Conservation (phyloP, 495 filamentous ascomycete genomes). For the Hyaloscypha variabilis region DNA sequence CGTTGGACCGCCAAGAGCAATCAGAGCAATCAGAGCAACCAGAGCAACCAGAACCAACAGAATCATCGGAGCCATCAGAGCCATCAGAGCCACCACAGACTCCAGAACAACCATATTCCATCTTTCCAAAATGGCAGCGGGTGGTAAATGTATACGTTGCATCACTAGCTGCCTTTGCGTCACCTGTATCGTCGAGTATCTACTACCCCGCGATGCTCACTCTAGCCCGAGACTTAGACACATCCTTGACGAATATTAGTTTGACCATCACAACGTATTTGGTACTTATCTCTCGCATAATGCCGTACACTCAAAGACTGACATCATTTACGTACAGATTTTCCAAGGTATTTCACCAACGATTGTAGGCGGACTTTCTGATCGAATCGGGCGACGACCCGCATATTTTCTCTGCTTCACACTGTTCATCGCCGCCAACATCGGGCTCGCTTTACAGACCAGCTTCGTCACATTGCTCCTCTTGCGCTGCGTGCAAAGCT, state of each 20-base stretch:
- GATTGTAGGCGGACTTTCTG: constrained; percentile 58
- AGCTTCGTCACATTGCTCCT: constrained; percentile 53
- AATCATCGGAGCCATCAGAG: no score
- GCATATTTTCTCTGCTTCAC: constrained; percentile 53
- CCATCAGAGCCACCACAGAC: no score
- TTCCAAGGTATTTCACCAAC: constrained; percentile 61
- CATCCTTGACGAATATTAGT: constrained; percentile 59
- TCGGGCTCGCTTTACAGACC: constrained; percentile 53
- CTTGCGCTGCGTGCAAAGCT: constrained; percentile 54
- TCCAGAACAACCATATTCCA: no score
- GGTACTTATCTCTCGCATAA: constrained; percentile 7
- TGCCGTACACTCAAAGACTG: not conserved
- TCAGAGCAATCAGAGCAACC: no score
- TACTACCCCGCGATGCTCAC: constrained; percentile 72
- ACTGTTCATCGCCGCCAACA: constrained; percentile 56
- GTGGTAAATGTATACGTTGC: constrained; percentile 62
- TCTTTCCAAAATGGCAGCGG: constrained; percentile 60
- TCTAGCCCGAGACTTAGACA: constrained; percentile 53
- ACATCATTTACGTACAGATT: constrained; percentile 33
- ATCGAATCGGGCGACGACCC: constrained; percentile 55
- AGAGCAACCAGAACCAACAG: no score
- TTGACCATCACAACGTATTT: constrained; percentile 60
- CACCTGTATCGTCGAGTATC: constrained; percentile 67
- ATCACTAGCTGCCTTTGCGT: constrained; percentile 66
- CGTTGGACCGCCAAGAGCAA: no score